Conservation (phyloP, 1,284 basidiomycete species). For the Phylloporus sp. region DNA sequence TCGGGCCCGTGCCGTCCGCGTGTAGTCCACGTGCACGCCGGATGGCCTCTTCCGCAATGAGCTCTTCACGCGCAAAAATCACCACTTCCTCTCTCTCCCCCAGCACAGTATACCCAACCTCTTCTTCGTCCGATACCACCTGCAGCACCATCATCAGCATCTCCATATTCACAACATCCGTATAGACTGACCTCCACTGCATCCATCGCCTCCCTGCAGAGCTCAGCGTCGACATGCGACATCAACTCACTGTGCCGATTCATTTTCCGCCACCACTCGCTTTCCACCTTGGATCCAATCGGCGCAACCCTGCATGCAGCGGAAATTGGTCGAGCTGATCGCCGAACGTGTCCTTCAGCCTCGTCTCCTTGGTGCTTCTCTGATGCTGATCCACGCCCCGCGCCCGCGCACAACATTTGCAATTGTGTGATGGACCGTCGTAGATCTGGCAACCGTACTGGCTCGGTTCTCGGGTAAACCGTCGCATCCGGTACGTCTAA, state of each 20-base stretch:
- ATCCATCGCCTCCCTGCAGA: slow-evolving; percentile 44
- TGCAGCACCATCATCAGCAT: slow-evolving; percentile 28
- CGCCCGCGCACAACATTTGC: slow-evolving; percentile 52
- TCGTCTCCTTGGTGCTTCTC: slow-evolving; percentile 30
- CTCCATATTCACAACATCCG: not conserved
- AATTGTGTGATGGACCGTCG: slow-evolving; percentile 60
- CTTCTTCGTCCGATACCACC: slow-evolving; percentile 57
- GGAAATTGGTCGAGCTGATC: slow-evolving; percentile 40
- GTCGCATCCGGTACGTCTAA: slow-evolving; percentile 38
- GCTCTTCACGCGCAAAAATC: slow-evolving; percentile 47
- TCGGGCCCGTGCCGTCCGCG: slow-evolving; percentile 38
- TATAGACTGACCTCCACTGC: slow-evolving; percentile 48
- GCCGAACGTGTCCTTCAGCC: slow-evolving; percentile 33
- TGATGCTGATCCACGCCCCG: slow-evolving; percentile 37
- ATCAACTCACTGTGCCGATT: slow-evolving; percentile 45
- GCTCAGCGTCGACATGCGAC: slow-evolving; percentile 60
- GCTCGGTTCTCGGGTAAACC: slow-evolving; percentile 43
- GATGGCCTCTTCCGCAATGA: slow-evolving; percentile 51
- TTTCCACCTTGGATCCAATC: slow-evolving; percentile 20
- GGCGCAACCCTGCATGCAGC: slow-evolving; percentile 32
- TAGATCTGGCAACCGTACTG: slow-evolving; percentile 53
- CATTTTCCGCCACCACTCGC: slow-evolving; percentile 34
- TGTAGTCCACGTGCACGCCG: slow-evolving; percentile 49
- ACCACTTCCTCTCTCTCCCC: slow-evolving; percentile 26
- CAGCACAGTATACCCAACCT: slow-evolving; percentile 56